phyloP scores from a whole-genome alignment of 192 early-diverging fungal species.

The Lobosporangium transversale region DNA sequence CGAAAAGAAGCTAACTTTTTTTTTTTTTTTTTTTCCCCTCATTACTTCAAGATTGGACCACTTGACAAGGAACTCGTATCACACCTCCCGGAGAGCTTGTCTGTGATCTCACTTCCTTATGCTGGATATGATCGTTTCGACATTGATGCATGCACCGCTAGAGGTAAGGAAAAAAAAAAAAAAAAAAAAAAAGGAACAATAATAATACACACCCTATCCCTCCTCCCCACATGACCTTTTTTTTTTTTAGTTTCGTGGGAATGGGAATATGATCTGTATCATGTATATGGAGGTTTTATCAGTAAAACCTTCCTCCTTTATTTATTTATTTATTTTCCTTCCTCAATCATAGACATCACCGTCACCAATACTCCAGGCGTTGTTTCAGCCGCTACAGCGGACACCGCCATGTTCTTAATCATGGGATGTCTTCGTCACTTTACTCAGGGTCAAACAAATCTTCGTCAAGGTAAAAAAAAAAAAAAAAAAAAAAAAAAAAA shows the following conservation, averaged over 20 bases:
- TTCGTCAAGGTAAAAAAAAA: conserved; percentile 48
- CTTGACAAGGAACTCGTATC: conserved; percentile 11
- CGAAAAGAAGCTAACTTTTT: too few relatives aligned
- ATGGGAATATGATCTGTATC: too few relatives aligned
- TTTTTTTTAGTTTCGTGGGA: too few relatives aligned
- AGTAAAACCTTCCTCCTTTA: too few relatives aligned
- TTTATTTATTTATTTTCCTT: not conserved
- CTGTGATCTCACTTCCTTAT: conserved; percentile 23
- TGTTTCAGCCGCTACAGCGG: conserved; percentile 54
- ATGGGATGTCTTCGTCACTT: conserved; percentile 60
- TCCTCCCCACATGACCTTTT: too few relatives aligned
- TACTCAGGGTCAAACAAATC: conserved; percentile 31
- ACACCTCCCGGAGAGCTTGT: conserved; percentile 20
- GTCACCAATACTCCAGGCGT: conserved; percentile 59
- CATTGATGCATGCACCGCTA: conserved; percentile 49
- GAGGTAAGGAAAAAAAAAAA: conserved; percentile 9
- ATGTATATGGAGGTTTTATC: too few relatives aligned
- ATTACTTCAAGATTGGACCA: not conserved
- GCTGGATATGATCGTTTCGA: conserved; percentile 58
- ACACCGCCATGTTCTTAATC: conserved; percentile 58
- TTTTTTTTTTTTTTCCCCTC: conserved; percentile 1
- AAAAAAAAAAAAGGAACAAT: not conserved
- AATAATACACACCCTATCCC: not conserved
- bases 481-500: not conserved
- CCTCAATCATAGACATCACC: conserved; percentile 33